Conservation (phyloP, 352 stramenopile genomes). For the Phytophthora tubulina region DNA sequence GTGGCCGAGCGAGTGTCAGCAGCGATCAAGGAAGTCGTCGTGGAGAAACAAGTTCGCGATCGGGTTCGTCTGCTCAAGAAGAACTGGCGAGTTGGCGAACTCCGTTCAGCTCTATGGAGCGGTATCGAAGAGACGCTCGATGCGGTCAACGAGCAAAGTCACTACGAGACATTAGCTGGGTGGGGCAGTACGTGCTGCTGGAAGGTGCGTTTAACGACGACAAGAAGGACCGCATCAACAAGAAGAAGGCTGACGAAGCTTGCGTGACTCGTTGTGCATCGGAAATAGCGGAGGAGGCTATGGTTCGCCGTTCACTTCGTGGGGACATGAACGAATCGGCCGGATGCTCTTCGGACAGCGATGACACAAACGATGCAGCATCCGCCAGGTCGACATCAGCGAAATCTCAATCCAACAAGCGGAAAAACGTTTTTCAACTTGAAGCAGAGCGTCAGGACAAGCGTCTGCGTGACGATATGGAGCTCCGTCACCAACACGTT, state of each 20-base stretch:
- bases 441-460: background rate
- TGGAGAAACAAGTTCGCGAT: conserved; percentile 23
- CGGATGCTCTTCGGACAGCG: background rate
- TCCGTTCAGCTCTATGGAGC: conserved; percentile 3
- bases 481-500: background rate
- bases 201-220: background rate
- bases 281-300: background rate
- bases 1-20: conserved; percentile 8
- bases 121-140: conserved; percentile 12
- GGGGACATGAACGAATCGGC: background rate
- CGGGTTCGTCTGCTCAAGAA: conserved; percentile 19
- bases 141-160: conserved; percentile 13
- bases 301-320: background rate
- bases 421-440: background rate
- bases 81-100: conserved; percentile 3
- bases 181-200: background rate
- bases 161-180: conserved; percentile 2
- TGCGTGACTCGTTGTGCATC: background rate
- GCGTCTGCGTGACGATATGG: background rate
- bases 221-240: background rate
- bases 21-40: background rate
- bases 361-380: background rate
- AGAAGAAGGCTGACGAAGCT: background rate
- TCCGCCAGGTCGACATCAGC: background rate
- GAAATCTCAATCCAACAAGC: background rate